A percentile compares a stretch with the other conserved stretches of the same genome.
These are phyloP conservation scores for Cnidoscolus chayamansa DNA, from an alignment of 441 rosid species.

Conservation along the genomic window DNA sequence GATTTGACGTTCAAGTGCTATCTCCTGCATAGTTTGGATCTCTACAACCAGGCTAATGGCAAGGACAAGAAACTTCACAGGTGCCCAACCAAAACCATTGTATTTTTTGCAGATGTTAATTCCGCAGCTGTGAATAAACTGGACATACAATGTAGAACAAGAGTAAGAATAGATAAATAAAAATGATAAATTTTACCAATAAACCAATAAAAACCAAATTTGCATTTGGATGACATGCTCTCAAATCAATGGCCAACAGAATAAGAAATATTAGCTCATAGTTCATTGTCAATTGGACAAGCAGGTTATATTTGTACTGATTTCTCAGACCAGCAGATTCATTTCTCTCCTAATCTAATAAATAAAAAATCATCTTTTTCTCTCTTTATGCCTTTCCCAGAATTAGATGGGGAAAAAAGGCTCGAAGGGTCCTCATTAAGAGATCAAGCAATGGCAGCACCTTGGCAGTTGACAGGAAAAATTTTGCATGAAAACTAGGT, in stretches of 20 bases:
- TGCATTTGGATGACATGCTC: background rate
- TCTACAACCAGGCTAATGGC: conserved; percentile 55
- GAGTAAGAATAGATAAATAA: conserved; percentile 13
- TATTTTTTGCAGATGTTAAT: conserved; percentile 42
- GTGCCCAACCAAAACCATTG: conserved; percentile 38
- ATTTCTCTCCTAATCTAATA: background rate
- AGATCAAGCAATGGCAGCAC: background rate
- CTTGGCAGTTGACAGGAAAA: background rate
- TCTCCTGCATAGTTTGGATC: conserved; percentile 57
- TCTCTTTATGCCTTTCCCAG: background rate
- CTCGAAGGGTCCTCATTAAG: background rate
- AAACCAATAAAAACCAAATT: background rate
- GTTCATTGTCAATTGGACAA: background rate
- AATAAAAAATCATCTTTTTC: background rate
- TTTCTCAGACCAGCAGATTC: background rate
- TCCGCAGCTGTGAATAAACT: conserved; percentile 57
- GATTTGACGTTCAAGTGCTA: conserved; percentile 35
- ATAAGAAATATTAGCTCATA: background rate
- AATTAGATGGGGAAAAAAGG: background rate
- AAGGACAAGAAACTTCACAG: conserved; percentile 64
- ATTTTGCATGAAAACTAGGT: background rate
- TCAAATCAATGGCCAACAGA: conserved; percentile 4
- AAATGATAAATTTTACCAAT: background rate
- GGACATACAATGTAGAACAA: conserved; percentile 30
- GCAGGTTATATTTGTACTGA: conserved; percentile 3